Evolutionary conservation across 305 asterid species (phyloP).

Genomic region (Fraxinus platypoda): DNA sequence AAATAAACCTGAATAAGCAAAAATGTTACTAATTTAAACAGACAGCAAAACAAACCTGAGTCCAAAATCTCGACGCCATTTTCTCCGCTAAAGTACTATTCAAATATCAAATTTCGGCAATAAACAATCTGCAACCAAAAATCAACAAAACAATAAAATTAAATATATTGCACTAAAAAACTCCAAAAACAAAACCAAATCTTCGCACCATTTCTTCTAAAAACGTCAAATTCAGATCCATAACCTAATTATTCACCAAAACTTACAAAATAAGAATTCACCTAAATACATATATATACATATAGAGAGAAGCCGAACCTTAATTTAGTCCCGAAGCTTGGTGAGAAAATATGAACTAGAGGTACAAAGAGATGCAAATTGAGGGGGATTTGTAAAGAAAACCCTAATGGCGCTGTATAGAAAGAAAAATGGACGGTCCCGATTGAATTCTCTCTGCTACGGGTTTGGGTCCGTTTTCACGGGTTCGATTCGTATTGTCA

Average conservation of each 20-base stretch:
- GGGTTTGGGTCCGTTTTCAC: no score
- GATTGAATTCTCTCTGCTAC: neutral
- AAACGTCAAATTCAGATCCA: neutral
- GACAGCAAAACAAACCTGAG: constrained; percentile 7
- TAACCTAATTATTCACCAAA: neutral
- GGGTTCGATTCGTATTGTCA: no score
- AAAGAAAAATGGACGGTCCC: neutral
- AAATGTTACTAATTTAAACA: neutral
- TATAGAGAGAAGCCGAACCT: neutral
- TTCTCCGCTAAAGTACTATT: neutral
- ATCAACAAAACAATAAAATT: neutral
- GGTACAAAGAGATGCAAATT: neutral
- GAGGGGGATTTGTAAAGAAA: neutral
- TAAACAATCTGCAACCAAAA: neutral
- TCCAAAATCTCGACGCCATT: constrained; percentile 52
- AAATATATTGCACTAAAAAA: no score
- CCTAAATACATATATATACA: neutral
- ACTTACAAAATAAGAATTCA: neutral
- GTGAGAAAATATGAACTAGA: neutral
- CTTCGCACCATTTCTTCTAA: neutral
- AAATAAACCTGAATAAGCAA: neutral
- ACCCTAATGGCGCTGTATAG: neutral
- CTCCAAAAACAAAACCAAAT: neutral
- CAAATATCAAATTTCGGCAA: neutral
- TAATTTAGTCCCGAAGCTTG: neutral